Percentiles rank a stretch among this genome's conserved stretches.
These are phyloP conservation scores for Tripidium arundinaceum DNA, from an alignment of 202 grass and related monocot species.

Conservation along the genomic window DNA sequence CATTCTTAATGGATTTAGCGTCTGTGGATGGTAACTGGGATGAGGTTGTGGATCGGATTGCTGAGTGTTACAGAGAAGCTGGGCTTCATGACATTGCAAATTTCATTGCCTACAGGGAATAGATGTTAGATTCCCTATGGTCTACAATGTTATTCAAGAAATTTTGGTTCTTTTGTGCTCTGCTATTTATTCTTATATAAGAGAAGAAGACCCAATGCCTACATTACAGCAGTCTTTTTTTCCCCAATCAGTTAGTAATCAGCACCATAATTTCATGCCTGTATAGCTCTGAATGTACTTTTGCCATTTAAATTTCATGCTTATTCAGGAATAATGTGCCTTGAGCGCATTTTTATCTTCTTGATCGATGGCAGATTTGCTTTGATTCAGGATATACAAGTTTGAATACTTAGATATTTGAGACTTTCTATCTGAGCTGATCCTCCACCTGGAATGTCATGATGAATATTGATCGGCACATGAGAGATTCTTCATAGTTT, in stretches of 20 bases:
- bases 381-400: neutral
- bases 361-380: neutral
- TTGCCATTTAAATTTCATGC: neutral
- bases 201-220: neutral
- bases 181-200: neutral
- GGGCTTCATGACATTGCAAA: slow-evolving; percentile 72
- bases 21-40: slow-evolving; percentile 80
- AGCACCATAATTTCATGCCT: neutral
- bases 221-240: neutral
- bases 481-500: neutral
- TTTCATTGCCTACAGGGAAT: slow-evolving; percentile 76
- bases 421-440: too few relatives aligned
- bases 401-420: neutral
- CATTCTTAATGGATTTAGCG: slow-evolving; percentile 90
- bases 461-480: neutral
- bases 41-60: slow-evolving; percentile 68
- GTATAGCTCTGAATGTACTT: neutral
- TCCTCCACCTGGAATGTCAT: neutral
- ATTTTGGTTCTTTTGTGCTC: neutral
- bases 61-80: slow-evolving; percentile 69
- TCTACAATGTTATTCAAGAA: neutral
- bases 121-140: neutral
- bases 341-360: neutral
- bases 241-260: neutral
- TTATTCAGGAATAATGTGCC: too few relatives aligned